Evolutionary conservation across 2,329 filamentous ascomycete species (phyloP), one percentile per base, ranked within the genome.

Genomic region (Colletotrichum melonis): DNA sequence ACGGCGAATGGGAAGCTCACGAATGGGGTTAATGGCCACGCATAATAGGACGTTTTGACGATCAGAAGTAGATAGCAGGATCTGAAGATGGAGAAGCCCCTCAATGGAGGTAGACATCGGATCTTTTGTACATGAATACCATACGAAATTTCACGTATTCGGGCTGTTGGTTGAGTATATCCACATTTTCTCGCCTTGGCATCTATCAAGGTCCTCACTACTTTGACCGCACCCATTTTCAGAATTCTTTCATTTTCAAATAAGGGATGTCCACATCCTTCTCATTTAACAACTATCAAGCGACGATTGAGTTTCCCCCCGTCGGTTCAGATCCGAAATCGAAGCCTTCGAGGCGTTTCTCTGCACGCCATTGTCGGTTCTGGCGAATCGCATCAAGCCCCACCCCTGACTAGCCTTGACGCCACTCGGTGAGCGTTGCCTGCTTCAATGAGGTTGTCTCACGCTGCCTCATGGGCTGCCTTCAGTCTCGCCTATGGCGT

Each of bases 391-490:
- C 14, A 46, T 6, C 38, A 1, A 38, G 12, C 35, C 35, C 11
- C 11, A 38, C 11, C 35, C 35, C 38, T 6, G 14, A 6, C 14
- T 19, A 46, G 16, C 16, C 16, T 38, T 38, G 9, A 38, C 35
- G 35, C 59, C 42, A 52, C 42, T 24, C 42, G n/a, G 1, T 9
- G 1, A 52, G 6, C 16, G 11, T 28, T 14, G 22, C 49, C 32
- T 35, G 16, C 6, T 3, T 38, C 24, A 42, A 74, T 74, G 72
- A 49, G 46, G 63, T 3, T 69, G 24, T 54, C 52, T 58, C 54
- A 70, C 26, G 5, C 35, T 2, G 22, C 32, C 35, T 6, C 19
- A 12, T 55, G 59, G 63, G 30, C 66, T 2, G 46, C 59, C 38
- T 28, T 14, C 0, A 38, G 49, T 5, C 42, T 73, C 3, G 30